phyloP scores from a whole-genome alignment of 2,329 filamentous ascomycete genomes.

The Diplodia intermedia region DNA sequence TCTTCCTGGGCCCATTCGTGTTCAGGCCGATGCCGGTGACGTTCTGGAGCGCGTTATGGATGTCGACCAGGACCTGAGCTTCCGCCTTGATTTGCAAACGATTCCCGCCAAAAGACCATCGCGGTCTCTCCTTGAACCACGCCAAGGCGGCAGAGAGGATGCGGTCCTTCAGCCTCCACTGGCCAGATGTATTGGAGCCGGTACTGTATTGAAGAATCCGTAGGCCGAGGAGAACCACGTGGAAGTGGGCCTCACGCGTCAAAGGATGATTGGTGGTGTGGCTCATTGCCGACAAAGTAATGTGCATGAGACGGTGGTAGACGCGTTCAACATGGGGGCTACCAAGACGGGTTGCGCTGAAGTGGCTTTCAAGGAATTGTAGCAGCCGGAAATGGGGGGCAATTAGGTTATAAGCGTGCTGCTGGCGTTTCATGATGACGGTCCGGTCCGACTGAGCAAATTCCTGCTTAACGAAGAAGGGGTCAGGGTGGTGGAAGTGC shows the following conservation, averaged over 20 bases:
- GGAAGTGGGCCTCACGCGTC: slow-evolving; percentile 89
- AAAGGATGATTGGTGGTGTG: slow-evolving; percentile 79
- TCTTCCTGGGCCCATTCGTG: slow-evolving; percentile 62
- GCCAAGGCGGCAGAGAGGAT: slow-evolving; percentile 83
- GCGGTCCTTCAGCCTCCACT: slow-evolving; percentile 87
- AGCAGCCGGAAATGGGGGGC: slow-evolving; percentile 85
- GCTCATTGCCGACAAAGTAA: slow-evolving; percentile 77
- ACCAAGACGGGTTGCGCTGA: slow-evolving; percentile 87
- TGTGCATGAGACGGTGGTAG: slow-evolving; percentile 80
- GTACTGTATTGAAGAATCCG: slow-evolving; percentile 77
- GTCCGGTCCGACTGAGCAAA: slow-evolving; percentile 89
- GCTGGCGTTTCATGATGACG: slow-evolving; percentile 74
- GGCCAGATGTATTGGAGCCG: slow-evolving; percentile 66
- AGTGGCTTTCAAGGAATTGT: slow-evolving; percentile 92
- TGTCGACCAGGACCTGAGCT: slow-evolving; percentile 78
- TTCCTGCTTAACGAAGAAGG: slow-evolving; percentile 89
- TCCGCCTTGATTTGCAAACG: slow-evolving; percentile 93
- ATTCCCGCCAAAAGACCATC: slow-evolving; percentile 96
- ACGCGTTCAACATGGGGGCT: slow-evolving; percentile 81
- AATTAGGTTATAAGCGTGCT: slow-evolving; percentile 80
- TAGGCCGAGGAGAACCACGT: slow-evolving; percentile 82
- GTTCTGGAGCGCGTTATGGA: slow-evolving; percentile 69
- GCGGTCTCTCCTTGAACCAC: slow-evolving; percentile 73
- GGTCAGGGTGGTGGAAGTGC: slow-evolving; percentile 67
- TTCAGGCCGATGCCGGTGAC: slow-evolving; percentile 66